These are phyloP conservation scores for Apiotrichum montevideense DNA, from an alignment of 1,284 basidiomycete species.

Conservation along the genomic window DNA sequence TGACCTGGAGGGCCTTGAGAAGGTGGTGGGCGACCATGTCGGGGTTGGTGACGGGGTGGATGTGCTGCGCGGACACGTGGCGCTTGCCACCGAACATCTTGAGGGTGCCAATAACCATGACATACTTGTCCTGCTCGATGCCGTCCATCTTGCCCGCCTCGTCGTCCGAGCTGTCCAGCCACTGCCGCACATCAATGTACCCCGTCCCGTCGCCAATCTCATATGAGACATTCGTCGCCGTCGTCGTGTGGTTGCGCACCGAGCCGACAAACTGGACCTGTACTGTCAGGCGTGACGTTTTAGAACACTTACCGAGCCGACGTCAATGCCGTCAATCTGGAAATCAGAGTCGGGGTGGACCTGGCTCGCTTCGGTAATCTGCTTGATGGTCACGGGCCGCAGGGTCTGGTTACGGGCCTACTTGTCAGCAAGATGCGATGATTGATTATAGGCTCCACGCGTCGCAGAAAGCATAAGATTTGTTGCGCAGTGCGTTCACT, in stretches of 20 bases:
- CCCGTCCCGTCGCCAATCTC: constrained; percentile 85
- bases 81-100: constrained; percentile 79
- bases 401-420: constrained; percentile 55
- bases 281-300: not conserved
- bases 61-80: constrained; percentile 69
- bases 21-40: constrained; percentile 81
- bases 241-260: constrained; percentile 62
- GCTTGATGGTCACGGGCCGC: constrained; percentile 78
- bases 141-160: constrained; percentile 52
- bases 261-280: constrained; percentile 67
- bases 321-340: constrained; percentile 70
- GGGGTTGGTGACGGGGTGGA: constrained; percentile 63
- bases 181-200: constrained; percentile 77
- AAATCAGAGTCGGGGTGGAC: constrained; percentile 83
- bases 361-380: constrained; percentile 70
- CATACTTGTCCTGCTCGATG: constrained; percentile 60
- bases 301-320: constrained; percentile 49
- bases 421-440: too few species aligned
- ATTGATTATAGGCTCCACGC: too few species aligned
- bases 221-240: constrained; percentile 78
- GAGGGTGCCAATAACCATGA: constrained; percentile 79
- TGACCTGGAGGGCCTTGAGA: constrained; percentile 55
- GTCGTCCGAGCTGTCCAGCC: constrained; percentile 68
- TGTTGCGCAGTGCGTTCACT: too few species aligned
- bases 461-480: too few species aligned